Conservation (phyloP, 2,329 filamentous ascomycete species). For the Botryotinia convoluta region DNA sequence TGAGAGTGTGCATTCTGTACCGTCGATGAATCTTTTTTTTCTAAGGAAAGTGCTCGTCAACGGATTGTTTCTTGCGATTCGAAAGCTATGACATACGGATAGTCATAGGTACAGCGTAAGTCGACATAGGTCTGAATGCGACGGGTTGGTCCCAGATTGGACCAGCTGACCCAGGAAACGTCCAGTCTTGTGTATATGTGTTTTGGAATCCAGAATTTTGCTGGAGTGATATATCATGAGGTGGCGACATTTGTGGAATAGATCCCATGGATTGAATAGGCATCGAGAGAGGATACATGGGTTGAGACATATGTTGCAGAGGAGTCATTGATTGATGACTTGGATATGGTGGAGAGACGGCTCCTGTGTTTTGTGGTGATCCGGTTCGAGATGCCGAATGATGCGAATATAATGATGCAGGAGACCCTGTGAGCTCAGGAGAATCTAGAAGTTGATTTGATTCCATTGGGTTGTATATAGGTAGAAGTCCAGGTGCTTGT, state of each 20-base stretch:
- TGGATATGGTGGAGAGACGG: background rate
- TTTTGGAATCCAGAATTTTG: background rate
- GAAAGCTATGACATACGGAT: background rate
- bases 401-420: background rate
- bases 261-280: no score
- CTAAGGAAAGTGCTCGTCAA: background rate
- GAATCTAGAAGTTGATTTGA: background rate
- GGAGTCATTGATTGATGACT: background rate
- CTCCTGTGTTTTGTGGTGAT: background rate
- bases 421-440: background rate
- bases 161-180: background rate
- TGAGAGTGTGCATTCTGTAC: background rate
- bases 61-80: background rate
- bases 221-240: background rate
- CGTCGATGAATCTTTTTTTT: background rate
- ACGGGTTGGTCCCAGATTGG: background rate
- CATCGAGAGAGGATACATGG: background rate
- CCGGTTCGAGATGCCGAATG: background rate
- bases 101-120: constrained; percentile 1
- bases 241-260: background rate
- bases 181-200: background rate
- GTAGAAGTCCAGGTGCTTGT: background rate
- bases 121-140: background rate
- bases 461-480: background rate
- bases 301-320: background rate